Base-by-base conservation (phyloP, 352 stramenopile genomes). In the Aphanomyces cochlioides region DNA sequence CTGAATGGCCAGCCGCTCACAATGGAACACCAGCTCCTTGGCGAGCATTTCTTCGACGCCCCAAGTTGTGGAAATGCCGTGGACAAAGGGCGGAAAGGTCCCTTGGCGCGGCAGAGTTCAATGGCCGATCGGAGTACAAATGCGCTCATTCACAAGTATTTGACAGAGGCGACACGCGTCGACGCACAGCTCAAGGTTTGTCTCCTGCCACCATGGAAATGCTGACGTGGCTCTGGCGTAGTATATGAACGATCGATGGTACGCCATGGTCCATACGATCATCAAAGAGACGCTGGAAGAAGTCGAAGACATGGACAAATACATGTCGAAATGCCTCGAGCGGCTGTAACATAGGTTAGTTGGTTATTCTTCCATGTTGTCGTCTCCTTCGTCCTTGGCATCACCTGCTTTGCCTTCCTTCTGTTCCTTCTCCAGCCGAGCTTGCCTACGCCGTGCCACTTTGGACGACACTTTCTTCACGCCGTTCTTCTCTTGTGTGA, bases 391-490 rank as follows among this genome's bases (percentile, higher is more conserved):
- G 54, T 61, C 54, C 54, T 61, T 61, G 54, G 28, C 28, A 28
- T 61, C 54, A 1, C 15, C 59, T 21, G 75, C 47, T 37, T 89
- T 81, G 38, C 74, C 73, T 47, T 83, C 74, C 8, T 77, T 78
- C 41, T 80, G 77, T 41, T 88, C 79, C 69, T 87, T 82, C 61
- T 90, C 84, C 69, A 79, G 66, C 34, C 83, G 81, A 37, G 77
- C 69, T 56, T 82, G 77, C 75, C 90, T 92, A 59, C 84, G 78
- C 50, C 83, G 75, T 73, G 87, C 59, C 66, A 92, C 84, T 64
- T 92, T 92, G 71, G 64, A 82, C 37, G 84, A 88, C 40, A 92
- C 81, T 67, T 90, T 92, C 76, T 90, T 92, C 53, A 83, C 78
- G 34, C 61, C 47, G 41, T 53, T 72, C 48, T 77, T 87, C 67